Evolutionary conservation across 1,139 yeast species (phyloP).

Genomic region (Zygoascus hellenicus): DNA sequence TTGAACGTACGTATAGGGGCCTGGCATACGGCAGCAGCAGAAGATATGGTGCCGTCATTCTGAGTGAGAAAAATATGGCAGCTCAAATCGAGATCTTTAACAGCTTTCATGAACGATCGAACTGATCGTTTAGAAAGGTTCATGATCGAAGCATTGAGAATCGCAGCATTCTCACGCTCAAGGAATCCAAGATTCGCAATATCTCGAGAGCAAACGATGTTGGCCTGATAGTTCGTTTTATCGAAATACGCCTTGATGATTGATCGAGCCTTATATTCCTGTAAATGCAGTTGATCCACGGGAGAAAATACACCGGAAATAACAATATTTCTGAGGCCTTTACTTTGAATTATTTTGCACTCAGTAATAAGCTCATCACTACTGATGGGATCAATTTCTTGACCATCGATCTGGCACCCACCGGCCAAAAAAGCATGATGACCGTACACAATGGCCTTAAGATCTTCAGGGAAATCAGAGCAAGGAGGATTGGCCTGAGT

Average conservation of each 20-base stretch:
- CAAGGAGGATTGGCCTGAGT: constrained; percentile 37
- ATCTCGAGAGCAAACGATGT: constrained; percentile 35
- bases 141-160: constrained; percentile 40
- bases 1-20: constrained; percentile 40
- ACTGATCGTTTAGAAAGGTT: constrained; percentile 37
- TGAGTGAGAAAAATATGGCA: constrained; percentile 40
- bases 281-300: constrained; percentile 27
- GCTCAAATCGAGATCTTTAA: constrained; percentile 29
- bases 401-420: constrained; percentile 38
- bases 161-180: constrained; percentile 41
- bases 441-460: constrained; percentile 31
- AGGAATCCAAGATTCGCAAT: constrained; percentile 39
- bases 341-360: constrained; percentile 28
- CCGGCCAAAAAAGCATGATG: constrained; percentile 34
- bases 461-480: constrained; percentile 38
- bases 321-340: constrained; percentile 34
- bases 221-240: constrained; percentile 19
- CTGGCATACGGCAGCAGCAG: constrained; percentile 34
- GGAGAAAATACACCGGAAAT: constrained; percentile 39
- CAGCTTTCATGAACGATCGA: constrained; percentile 34
- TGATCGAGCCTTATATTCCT: constrained; percentile 33
- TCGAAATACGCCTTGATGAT: constrained; percentile 32
- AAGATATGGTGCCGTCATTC: constrained; percentile 40
- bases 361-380: constrained; percentile 31
- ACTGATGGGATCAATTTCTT: constrained; percentile 31